Conservation (phyloP, 2,329 filamentous ascomycete species). For the Ophiocordyceps polyrhachis-furcata region DNA sequence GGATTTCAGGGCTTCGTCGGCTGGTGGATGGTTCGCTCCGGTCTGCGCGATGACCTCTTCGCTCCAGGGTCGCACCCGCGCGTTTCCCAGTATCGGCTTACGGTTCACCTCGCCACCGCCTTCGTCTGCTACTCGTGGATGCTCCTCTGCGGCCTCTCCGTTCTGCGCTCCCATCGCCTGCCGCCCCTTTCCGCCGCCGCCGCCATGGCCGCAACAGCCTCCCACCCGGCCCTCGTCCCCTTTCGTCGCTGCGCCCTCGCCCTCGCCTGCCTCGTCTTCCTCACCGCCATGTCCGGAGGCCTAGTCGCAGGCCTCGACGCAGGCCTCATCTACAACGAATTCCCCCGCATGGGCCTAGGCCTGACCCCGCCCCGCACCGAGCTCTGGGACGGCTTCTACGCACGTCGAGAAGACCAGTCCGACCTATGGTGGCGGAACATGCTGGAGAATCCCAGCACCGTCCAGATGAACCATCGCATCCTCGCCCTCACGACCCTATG, state of each 20-base stretch:
- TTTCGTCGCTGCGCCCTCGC: slow-evolving; percentile 58
- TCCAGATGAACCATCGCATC: slow-evolving; percentile 90
- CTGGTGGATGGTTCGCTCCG: slow-evolving; percentile 99
- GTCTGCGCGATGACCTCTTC: slow-evolving; percentile 89
- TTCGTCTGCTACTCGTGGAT: slow-evolving; percentile 91
- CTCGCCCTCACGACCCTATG: slow-evolving; percentile 80
- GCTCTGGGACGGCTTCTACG: slow-evolving; percentile 74
- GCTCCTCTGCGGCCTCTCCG: slow-evolving; percentile 71
- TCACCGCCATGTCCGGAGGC: slow-evolving; percentile 81
- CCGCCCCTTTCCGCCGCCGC: slow-evolving; percentile 41
- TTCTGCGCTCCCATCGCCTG: slow-evolving; percentile 60
- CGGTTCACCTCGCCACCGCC: slow-evolving; percentile 74
- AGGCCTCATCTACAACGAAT: slow-evolving; percentile 96
- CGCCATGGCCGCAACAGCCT: slow-evolving; percentile 28
- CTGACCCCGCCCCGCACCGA: slow-evolving; percentile 65
- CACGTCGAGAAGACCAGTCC: slow-evolving; percentile 53
- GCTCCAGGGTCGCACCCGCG: slow-evolving; percentile 77
- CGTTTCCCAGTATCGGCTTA: slow-evolving; percentile 85
- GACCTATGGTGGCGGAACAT: slow-evolving; percentile 96
- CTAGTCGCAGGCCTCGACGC: slow-evolving; percentile 91
- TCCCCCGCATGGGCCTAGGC: slow-evolving; percentile 82
- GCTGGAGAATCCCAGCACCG: slow-evolving; percentile 88
- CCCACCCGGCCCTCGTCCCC: slow-evolving; percentile 39
- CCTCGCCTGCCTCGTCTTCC: slow-evolving; percentile 61
- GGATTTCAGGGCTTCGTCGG: slow-evolving; percentile 90